Evolutionary conservation across 2,329 filamentous ascomycete species (phyloP).

Genomic region (Huntiella savannae): DNA sequence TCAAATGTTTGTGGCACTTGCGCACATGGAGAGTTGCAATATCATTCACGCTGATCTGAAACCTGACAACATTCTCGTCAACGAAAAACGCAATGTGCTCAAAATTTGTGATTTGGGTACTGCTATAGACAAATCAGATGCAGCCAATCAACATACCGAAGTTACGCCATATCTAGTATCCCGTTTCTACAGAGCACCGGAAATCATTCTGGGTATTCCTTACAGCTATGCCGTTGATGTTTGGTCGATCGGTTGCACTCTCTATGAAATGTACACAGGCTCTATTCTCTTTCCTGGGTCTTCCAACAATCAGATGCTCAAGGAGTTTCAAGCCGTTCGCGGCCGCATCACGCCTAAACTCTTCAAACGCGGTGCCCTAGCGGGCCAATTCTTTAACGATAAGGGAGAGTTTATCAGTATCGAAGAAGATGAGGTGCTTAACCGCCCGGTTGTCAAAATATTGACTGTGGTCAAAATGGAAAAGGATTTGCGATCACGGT

Average conservation of each 20-base stretch:
- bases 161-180: slow-evolving; percentile 91
- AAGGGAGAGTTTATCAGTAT: slow-evolving; percentile 66
- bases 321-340: slow-evolving; percentile 86
- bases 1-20: slow-evolving; percentile 81
- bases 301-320: slow-evolving; percentile 97
- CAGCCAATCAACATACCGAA: slow-evolving; percentile 51
- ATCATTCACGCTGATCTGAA: slow-evolving; percentile 94
- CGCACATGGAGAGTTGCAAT: slow-evolving; percentile 75
- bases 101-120: slow-evolving; percentile 96
- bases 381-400: slow-evolving; percentile 65
- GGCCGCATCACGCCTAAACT: slow-evolving; percentile 83
- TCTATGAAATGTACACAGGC: slow-evolving; percentile 93
- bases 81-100: slow-evolving; percentile 62
- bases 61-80: slow-evolving; percentile 88
- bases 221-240: slow-evolving; percentile 91
- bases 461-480: slow-evolving; percentile 56
- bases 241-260: slow-evolving; percentile 93
- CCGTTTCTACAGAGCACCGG: slow-evolving; percentile 90
- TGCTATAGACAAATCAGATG: slow-evolving; percentile 76
- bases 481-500: slow-evolving; percentile 61
- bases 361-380: slow-evolving; percentile 62
- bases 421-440: slow-evolving; percentile 72
- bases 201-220: slow-evolving; percentile 91
- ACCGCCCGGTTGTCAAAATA: slow-evolving; percentile 53
- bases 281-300: slow-evolving; percentile 91